phyloP scores from a whole-genome alignment of 306 rosid species.

The Argentina anserina region DNA sequence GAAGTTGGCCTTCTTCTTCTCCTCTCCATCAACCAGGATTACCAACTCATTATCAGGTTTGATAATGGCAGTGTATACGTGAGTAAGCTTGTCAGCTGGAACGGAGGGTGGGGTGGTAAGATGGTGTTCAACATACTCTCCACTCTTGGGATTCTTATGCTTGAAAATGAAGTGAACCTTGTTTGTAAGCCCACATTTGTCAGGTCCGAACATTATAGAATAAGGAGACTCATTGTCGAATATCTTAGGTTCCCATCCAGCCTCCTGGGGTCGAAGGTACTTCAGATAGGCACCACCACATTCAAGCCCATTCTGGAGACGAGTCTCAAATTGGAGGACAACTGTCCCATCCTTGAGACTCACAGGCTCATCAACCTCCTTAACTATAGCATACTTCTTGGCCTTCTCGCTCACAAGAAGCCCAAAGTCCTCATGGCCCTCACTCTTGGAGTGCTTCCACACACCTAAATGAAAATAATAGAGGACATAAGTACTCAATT shows the following conservation, averaged over 20 bases:
- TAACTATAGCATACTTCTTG: conserved; percentile 82
- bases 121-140: conserved; percentile 85
- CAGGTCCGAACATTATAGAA: conserved; percentile 95
- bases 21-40: conserved; percentile 48
- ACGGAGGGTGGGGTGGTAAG: conserved; percentile 83
- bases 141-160: conserved; percentile 90
- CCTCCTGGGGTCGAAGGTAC: conserved; percentile 82
- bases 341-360: conserved; percentile 65
- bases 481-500: neutral
- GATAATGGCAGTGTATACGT: conserved; percentile 81
- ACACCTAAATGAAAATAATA: conserved; percentile 48
- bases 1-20: conserved; percentile 50
- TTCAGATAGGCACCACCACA: conserved; percentile 99
- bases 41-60: conserved; percentile 40
- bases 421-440: conserved; percentile 88
- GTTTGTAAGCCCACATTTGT: conserved; percentile 91
- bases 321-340: conserved; percentile 86
- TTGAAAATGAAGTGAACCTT: conserved; percentile 93
- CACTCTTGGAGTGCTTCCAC: conserved; percentile 91
- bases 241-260: conserved; percentile 79
- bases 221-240: conserved; percentile 82
- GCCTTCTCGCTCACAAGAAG: conserved; percentile 91
- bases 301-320: conserved; percentile 91
- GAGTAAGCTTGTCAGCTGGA: conserved; percentile 82
- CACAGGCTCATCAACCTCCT: conserved; percentile 58